phyloP scores from a whole-genome alignment of 306 rosid genomes.

The Acacia melanoxylon region DNA sequence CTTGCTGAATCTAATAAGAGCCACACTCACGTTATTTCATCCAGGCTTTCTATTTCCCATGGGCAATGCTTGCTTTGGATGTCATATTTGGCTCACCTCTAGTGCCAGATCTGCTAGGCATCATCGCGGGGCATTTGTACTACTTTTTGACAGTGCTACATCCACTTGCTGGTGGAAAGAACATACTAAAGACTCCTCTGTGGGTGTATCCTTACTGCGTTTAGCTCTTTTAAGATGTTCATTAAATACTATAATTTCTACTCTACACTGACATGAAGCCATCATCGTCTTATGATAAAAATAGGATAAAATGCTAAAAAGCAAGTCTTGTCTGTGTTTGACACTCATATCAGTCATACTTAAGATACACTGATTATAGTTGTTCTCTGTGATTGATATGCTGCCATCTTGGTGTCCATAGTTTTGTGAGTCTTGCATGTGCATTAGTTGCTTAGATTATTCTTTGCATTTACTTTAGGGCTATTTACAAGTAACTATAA shows the following conservation, averaged over 20 bases:
- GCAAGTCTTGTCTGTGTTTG: not conserved
- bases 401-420: not conserved
- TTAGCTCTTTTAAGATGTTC: conserved; percentile 25
- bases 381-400: no score
- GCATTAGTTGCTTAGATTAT: not conserved
- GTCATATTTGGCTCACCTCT: conserved; percentile 80
- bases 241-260: not conserved
- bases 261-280: not conserved
- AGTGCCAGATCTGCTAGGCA: conserved; percentile 75
- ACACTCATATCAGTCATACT: not conserved
- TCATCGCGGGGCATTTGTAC: conserved; percentile 92
- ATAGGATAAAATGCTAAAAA: not conserved
- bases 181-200: conserved; percentile 72
- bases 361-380: not conserved
- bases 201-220: conserved; percentile 90
- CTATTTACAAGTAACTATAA: not conserved
- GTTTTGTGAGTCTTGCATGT: not conserved
- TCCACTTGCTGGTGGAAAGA: conserved; percentile 87
- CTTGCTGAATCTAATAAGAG: conserved; percentile 25
- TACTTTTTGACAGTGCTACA: conserved; percentile 95
- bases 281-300: not conserved
- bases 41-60: conserved; percentile 98
- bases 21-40: conserved; percentile 17
- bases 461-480: conserved; percentile 21
- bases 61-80: conserved; percentile 96